Evolutionary conservation across 2,329 filamentous ascomycete genomes (phyloP), one percentile per base, ranked within the genome.

Genomic region (Penicillium sp.): DNA sequence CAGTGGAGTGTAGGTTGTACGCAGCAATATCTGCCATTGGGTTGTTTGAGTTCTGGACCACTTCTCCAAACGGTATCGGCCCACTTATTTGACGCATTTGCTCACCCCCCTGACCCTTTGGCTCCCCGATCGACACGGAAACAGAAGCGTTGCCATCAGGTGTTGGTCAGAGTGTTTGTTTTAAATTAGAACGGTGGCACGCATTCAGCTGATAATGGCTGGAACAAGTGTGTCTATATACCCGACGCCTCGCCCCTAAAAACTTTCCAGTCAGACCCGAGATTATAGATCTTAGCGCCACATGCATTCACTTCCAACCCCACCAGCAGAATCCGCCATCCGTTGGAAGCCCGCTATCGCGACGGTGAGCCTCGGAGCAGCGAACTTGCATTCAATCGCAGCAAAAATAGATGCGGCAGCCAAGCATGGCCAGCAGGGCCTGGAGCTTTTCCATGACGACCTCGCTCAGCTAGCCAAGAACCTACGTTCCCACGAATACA

Each of bases 371-470:
- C 53, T 66, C 8, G 63, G 63, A 13, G 52, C 48, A 9, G 55
- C 57, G 1, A 16, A 56, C 43, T 42, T 65, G 5, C 63, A 66
- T 16, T 49, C 60, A 0, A 54, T 66, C 16, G 16, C 61, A 3
- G 48, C 62, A 6, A 74, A 74, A 51, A 61, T 74, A 26, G 59
- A 67, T 26, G 67, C 70, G 13, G 71, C 71, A 13, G 64, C 69
- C 6, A 23, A 40, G 16, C 66, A 68, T 23, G 70, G 71, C n/a
- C 71, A 90, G 67, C 71, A 80, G 31, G 87, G 81, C 16, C 84
- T 91, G 51, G 88, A 91, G 70, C 81, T 91, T 8, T 85, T 85
- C 1, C 87, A 90, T 73, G 85, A 87, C 0, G 87, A 91, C 64
- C 80, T 91, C 1, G 72, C 86, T 5, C 74, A 82, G 7, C 88